A percentile compares a stretch with the other conserved stretches of the same genome.
Evolutionary conservation across 768 basidiomycete genomes (phyloP).

Genomic region (Coprinopsis cinerea): DNA sequence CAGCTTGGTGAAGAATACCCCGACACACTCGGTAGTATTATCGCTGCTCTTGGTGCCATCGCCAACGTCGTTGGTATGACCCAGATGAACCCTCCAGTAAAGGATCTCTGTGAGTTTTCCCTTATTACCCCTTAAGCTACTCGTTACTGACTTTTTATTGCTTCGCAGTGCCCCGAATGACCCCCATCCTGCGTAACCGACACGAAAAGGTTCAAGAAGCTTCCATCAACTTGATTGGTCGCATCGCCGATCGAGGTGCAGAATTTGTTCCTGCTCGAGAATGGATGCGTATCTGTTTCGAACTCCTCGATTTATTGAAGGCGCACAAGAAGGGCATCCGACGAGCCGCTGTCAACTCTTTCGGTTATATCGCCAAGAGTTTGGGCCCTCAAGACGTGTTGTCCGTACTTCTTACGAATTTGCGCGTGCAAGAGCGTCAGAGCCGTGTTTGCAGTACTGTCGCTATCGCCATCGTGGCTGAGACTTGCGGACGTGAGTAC

Average conservation of each 20-base stretch:
- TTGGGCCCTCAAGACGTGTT: conserved; percentile 98
- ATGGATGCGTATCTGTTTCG: conserved; percentile 99
- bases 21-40: conserved; percentile 98
- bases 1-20: conserved; percentile 99
- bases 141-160: conserved; percentile 6
- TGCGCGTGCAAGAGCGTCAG: conserved; percentile 98
- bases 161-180: conserved; percentile 92
- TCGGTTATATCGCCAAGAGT: conserved; percentile 99
- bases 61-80: conserved; percentile 99
- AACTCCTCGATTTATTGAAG: conserved; percentile 92
- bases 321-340: conserved; percentile 99
- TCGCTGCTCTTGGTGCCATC: conserved; percentile 96
- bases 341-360: conserved; percentile 98
- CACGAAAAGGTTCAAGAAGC: conserved; percentile 99
- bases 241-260: conserved; percentile 98
- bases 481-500: conserved; percentile 76
- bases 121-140: conserved; percentile 1
- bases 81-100: conserved; percentile 99
- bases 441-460: conserved; percentile 98
- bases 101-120: conserved; percentile 83
- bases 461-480: conserved; percentile 93
- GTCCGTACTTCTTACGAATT: conserved; percentile 89
- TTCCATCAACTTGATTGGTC: conserved; percentile 98
- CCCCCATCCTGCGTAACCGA: conserved; percentile 97
- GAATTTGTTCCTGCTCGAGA: conserved; percentile 98